Base-by-base conservation (phyloP, 2,329 filamentous ascomycete species). In the Ascochyta clinopodiicola region DNA sequence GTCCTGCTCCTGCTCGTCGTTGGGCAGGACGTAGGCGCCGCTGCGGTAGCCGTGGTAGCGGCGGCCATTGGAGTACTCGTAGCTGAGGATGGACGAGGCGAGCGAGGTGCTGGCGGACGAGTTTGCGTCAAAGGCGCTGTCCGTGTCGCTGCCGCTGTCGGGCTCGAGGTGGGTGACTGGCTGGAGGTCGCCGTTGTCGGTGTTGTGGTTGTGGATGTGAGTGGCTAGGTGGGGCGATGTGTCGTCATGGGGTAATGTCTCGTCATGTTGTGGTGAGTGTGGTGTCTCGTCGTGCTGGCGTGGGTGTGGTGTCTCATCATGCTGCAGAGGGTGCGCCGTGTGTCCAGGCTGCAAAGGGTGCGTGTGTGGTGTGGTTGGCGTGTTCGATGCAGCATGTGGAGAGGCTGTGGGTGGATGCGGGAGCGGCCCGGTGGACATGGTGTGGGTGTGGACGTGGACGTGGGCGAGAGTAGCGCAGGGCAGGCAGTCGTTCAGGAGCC, bases 1-100 rank as follows among this genome's bases (percentile, higher is more conserved):
- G 60, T 76, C 74, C 52, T 74, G 71, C 62, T 77, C 73, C 37
- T 69, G 63, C 51, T 75, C 74, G 64, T 75, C 74, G 60, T 75
- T 75, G 55, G 73, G 73, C 24, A 76, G 65, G 12, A 70, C 52
- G 57, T 75, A 76, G 10, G 67, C 55, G 44, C 74, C 74, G 21
- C 61, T 64, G 52, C 72, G 70, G 60, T 70, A 76, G 60, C 63
- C 71, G 55, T 75, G 72, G 62, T 77, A 77, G 51, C 74, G 71
- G 15, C 74, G 69, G 21, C 74, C 74, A 34, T 76, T 76, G 36
- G 61, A 63, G 60, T 76, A 77, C 37, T 73, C 69, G 66, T 76
- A 76, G 59, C 75, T 69, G 22, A 73, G 62, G 58, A 75, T 69
- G 36, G 69, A 71, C 13, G 71, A 74, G 39, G 71, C 68, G 48